These are phyloP conservation scores for Lolium perenne DNA, from an alignment of 176 grass and related monocot genomes.

Conservation along the genomic window DNA sequence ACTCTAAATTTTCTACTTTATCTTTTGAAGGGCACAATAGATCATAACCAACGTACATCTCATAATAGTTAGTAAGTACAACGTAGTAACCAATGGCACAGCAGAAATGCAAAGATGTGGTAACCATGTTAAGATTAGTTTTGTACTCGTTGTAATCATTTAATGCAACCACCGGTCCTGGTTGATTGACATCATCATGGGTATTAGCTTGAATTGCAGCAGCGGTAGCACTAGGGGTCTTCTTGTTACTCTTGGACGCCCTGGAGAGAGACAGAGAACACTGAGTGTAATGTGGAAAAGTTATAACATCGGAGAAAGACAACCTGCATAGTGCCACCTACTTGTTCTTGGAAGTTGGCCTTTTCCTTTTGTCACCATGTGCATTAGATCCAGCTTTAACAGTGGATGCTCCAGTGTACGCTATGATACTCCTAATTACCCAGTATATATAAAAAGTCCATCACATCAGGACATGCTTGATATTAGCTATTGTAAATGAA, in stretches of 20 bases:
- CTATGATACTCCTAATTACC: constrained; percentile 59
- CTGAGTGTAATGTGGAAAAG: constrained; percentile 14
- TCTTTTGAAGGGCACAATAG: constrained; percentile 4
- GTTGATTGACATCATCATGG: constrained; percentile 57
- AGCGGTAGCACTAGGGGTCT: constrained; percentile 38
- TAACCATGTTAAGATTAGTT: constrained; percentile 22
- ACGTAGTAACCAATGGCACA: constrained; percentile 14
- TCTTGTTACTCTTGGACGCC: constrained; percentile 71
- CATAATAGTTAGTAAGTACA: background rate
- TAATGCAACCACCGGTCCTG: constrained; percentile 55
- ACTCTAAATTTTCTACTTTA: background rate
- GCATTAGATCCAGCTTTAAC: constrained; percentile 57
- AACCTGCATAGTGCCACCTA: constrained; percentile 27
- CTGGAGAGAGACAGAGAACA: constrained; percentile 51
- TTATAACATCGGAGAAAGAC: constrained; percentile 36
- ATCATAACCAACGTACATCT: constrained; percentile 7
- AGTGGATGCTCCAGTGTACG: constrained; percentile 67
- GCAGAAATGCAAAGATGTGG: constrained; percentile 31
- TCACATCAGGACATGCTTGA: constrained; percentile 34
- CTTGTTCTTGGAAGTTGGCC: constrained; percentile 52
- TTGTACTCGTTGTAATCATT: constrained; percentile 72
- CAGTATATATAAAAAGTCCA: constrained; percentile 27
- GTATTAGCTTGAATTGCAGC: constrained; percentile 42
- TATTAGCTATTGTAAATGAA: constrained; percentile 19
- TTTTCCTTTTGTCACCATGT: constrained; percentile 62